phyloP scores from a whole-genome alignment of 495 filamentous ascomycete genomes.

The Ascodesmis nigricans region DNA sequence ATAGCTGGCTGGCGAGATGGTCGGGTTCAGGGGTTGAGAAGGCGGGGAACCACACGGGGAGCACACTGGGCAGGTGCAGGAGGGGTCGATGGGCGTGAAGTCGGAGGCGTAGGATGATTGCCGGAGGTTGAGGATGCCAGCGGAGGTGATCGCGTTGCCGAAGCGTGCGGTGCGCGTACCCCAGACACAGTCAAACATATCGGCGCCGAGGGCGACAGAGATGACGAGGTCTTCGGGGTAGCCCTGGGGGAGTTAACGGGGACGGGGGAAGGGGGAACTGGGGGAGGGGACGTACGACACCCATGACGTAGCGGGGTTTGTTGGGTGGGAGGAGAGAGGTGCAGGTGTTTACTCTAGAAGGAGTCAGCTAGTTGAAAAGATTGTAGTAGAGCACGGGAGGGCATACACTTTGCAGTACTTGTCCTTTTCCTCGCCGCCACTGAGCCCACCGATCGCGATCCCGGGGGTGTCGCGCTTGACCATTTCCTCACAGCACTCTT shows the following conservation, averaged over 20 bases:
- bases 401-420: slow-evolving; percentile 32
- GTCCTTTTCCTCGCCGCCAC: slow-evolving; percentile 57
- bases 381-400: not conserved
- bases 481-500: slow-evolving; percentile 74
- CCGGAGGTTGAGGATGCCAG: slow-evolving; percentile 63
- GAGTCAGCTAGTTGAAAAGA: not conserved
- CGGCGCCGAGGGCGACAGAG: slow-evolving; percentile 74
- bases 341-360: slow-evolving; percentile 52
- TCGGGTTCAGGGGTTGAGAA: slow-evolving; percentile 9
- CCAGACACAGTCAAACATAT: slow-evolving; percentile 99
- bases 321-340: slow-evolving; percentile 64
- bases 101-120: slow-evolving; percentile 53
- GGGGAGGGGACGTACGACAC: slow-evolving; percentile 37
- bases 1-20: slow-evolving; percentile 11
- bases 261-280: not conserved
- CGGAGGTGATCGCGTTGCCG: slow-evolving; percentile 70
- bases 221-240: slow-evolving; percentile 92
- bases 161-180: slow-evolving; percentile 89
- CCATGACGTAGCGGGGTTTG: slow-evolving; percentile 96
- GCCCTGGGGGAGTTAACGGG: slow-evolving; percentile 27
- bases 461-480: slow-evolving; percentile 76
- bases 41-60: slow-evolving; percentile 27
- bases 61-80: slow-evolving; percentile 63
- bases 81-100: slow-evolving; percentile 61
- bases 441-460: slow-evolving; percentile 87